Evolutionary conservation across 768 basidiomycete species (phyloP).

Genomic region (Tylopilus balloui): DNA sequence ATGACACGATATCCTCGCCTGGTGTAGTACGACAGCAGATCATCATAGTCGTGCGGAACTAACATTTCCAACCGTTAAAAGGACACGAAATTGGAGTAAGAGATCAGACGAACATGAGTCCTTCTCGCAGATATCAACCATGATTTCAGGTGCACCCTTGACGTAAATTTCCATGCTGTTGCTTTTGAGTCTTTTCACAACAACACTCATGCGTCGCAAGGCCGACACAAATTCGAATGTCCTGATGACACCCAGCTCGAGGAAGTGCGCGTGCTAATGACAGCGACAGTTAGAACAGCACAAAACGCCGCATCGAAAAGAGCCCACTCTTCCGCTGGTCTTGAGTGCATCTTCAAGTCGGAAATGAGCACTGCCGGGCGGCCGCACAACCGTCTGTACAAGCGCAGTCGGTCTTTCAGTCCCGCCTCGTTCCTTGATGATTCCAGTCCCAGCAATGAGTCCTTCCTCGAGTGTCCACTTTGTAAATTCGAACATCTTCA

Average conservation of each 20-base stretch:
- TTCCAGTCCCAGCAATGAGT: conserved; percentile 59
- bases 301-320: background rate
- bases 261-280: conserved; percentile 85
- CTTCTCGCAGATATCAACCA: conserved; percentile 90
- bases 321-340: conserved; percentile 69
- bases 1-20: conserved; percentile 96
- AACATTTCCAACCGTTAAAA: conserved; percentile 12
- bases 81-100: background rate
- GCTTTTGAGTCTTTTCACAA: conserved; percentile 93
- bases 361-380: conserved; percentile 90
- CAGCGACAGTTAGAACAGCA: background rate
- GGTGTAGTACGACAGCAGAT: conserved; percentile 94
- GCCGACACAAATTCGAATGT: conserved; percentile 96
- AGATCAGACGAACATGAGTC: conserved; percentile 73
- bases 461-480: conserved; percentile 96
- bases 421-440: conserved; percentile 61
- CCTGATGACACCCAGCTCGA: conserved; percentile 93
- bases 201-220: conserved; percentile 93
- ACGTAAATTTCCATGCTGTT: conserved; percentile 96
- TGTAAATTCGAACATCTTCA: conserved; percentile 98
- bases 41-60: conserved; percentile 97
- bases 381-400: conserved; percentile 94
- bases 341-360: conserved; percentile 90
- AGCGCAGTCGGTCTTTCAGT: conserved; percentile 75
- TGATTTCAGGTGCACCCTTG: conserved; percentile 99